Base-by-base conservation (phyloP, 352 stramenopile species). In the Globisporangium iwayamae region DNA sequence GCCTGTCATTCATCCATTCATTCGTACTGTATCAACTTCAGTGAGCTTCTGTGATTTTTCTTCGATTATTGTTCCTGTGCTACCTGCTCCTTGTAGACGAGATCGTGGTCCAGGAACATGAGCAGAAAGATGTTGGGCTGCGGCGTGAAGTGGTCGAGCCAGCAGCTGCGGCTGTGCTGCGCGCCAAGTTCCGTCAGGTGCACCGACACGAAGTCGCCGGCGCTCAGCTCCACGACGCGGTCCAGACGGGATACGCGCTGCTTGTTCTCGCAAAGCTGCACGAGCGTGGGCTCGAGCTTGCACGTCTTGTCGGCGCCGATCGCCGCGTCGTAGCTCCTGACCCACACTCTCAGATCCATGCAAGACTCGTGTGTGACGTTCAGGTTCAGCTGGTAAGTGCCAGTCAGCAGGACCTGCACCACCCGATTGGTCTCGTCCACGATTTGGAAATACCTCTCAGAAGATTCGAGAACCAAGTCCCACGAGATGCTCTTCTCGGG, bases 301-400 rank as follows among this genome's bases (percentile, higher is more conserved):
- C 43, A 47, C 22, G 20, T 48, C 8, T 58, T 38, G 3, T 30
- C 50, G 13, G 50, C 50, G 50, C 30, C 30, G 25, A 22, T 10
- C 28, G 18, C 28, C 13, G 20, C 13, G 18, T 65, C 47, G 34
- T n/a, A 32, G 34, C 53, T 32, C 4, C 20, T 25, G 34, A 75
- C 45, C 18, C 57, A 56, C 14, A 82, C 52, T 2, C 53, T 51
- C 34, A 86, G 62, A 8, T 57, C 45, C 53, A 71, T 66, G 3
- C 59, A 66, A 28, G 48, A 73, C 18, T 71, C 70, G 61, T 85
- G 77, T 13, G 65, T 71, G 50, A 83, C 69, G 41, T 69, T 72
- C 14, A 71, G 52, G 41, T 81, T 85, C 4, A 83, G 59, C 63
- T 85, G 74, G 50, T 85, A 85, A 32, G 70, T 64, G 1, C 77